Percentiles rank a stretch among this genome's conserved stretches.
phyloP scores from a whole-genome alignment of 176 grass and related monocot genomes.

The Oryza rufipogon region DNA sequence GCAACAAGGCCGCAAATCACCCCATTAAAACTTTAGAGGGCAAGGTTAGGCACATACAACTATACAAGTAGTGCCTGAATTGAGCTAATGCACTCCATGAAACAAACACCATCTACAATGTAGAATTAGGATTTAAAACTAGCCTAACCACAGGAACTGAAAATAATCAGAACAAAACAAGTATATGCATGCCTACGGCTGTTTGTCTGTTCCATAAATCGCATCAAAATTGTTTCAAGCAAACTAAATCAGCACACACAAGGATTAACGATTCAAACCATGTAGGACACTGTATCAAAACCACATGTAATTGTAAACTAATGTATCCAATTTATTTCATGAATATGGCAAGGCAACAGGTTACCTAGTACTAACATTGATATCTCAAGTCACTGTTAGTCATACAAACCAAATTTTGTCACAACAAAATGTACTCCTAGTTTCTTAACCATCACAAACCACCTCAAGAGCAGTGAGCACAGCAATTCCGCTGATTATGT shows the following conservation, averaged over 20 bases:
- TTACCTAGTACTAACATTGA: not conserved
- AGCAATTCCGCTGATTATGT: not conserved
- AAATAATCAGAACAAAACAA: not conserved
- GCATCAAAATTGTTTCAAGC: not conserved
- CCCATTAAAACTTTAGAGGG: not conserved
- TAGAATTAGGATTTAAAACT: not conserved
- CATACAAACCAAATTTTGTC: not conserved
- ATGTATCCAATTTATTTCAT: not conserved
- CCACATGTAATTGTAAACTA: not conserved
- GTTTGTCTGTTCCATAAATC: not conserved
- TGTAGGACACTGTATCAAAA: not conserved
- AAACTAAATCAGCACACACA: conserved; percentile 1
- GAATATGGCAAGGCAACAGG: not conserved
- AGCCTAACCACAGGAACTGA: not conserved
- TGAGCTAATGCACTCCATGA: not conserved
- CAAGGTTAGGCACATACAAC: not conserved
- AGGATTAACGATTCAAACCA: not conserved
- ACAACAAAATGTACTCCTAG: not conserved
- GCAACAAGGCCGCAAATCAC: not conserved
- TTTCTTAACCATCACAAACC: not conserved
- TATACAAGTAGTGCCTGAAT: not conserved
- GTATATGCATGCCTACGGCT: not conserved
- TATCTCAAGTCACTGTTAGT: not conserved
- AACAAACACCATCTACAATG: not conserved
- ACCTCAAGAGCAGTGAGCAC: not conserved